Percentiles rank a stretch among this genome's conserved stretches.
Conservation (phyloP, 352 stramenopile species). For the Pythium brassicae region DNA sequence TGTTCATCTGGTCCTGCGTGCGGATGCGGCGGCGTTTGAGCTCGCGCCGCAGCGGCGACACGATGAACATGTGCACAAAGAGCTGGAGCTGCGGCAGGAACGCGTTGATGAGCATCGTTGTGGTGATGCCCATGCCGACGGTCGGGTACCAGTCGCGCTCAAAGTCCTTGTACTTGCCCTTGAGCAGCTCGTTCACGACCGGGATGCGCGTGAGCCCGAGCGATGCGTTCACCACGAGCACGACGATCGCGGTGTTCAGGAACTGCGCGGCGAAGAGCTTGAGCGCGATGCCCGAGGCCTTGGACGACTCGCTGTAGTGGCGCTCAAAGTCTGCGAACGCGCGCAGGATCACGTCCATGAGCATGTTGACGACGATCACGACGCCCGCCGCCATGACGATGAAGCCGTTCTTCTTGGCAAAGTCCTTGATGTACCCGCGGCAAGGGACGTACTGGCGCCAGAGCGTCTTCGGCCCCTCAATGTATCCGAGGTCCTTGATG, state of each 20-base stretch:
- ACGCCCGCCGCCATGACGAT: constrained; percentile 59
- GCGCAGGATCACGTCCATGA: constrained; percentile 68
- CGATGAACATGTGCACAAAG: constrained; percentile 51
- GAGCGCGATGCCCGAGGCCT: constrained; percentile 61
- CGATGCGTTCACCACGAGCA: constrained; percentile 71
- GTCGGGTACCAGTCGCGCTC: constrained; percentile 83
- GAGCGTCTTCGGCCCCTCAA: constrained; percentile 46
- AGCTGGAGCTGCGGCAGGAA: constrained; percentile 62
- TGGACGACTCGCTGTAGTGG: constrained; percentile 78
- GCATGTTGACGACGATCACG: constrained; percentile 73
- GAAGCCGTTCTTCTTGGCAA: constrained; percentile 57
- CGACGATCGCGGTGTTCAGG: constrained; percentile 80
- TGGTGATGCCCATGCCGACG: constrained; percentile 83
- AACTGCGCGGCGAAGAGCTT: constrained; percentile 84
- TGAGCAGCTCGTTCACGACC: constrained; percentile 51
- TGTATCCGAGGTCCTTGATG: constrained; percentile 40
- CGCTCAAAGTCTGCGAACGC: constrained; percentile 65
- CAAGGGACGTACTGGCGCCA: constrained; percentile 57
- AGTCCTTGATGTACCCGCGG: constrained; percentile 63
- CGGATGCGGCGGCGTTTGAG: constrained; percentile 35
- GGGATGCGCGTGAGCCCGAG: constrained; percentile 37
- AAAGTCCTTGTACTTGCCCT: constrained; percentile 80
- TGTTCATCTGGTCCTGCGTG: constrained; percentile 75
- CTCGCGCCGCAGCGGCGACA: constrained; percentile 45
- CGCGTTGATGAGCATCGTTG: constrained; percentile 85